phyloP scores from a whole-genome alignment of 208 protist species.

The Trypanosoma avium region DNA sequence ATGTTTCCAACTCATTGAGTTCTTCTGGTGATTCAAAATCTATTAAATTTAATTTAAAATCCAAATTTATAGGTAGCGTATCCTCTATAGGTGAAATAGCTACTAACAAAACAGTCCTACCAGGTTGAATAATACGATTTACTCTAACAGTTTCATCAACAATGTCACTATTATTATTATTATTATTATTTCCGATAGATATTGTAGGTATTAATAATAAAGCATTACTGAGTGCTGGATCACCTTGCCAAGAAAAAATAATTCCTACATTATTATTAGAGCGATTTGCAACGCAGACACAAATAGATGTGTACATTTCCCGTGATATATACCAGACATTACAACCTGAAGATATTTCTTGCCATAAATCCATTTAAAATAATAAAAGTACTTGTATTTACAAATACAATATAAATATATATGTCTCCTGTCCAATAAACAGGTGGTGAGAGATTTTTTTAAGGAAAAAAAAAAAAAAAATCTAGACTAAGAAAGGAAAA shows the following conservation, averaged over 20 bases:
- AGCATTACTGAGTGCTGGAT: slow-evolving; percentile 5
- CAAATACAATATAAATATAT: too few relatives aligned
- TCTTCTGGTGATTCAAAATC: not conserved
- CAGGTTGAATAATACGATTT: slow-evolving; percentile 5
- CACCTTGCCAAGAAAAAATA: not conserved
- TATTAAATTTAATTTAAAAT: not conserved
- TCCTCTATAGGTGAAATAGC: slow-evolving; percentile 13
- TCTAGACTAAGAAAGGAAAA: too few relatives aligned
- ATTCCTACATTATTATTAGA: slow-evolving; percentile 1
- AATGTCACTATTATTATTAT: not conserved
- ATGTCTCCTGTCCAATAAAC: too few relatives aligned
- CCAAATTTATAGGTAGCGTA: slow-evolving; percentile 4
- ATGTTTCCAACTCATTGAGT: not conserved
- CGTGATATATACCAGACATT: slow-evolving; percentile 16
- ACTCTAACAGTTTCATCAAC: not conserved
- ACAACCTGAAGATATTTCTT: slow-evolving; percentile 9
- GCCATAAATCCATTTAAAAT: slow-evolving; percentile 23
- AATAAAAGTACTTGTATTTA: too few relatives aligned
- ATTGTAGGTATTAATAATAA: slow-evolving; percentile 3
- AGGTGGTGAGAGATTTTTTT: too few relatives aligned
- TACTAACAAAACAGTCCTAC: slow-evolving; percentile 7
- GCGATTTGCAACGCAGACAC: slow-evolving; percentile 24
- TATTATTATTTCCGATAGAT: not conserved
- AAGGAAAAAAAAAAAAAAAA: too few relatives aligned
- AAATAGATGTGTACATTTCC: slow-evolving; percentile 16